Conservation (phyloP, 208 protist species). For the Acanthamoeba quina region DNA sequence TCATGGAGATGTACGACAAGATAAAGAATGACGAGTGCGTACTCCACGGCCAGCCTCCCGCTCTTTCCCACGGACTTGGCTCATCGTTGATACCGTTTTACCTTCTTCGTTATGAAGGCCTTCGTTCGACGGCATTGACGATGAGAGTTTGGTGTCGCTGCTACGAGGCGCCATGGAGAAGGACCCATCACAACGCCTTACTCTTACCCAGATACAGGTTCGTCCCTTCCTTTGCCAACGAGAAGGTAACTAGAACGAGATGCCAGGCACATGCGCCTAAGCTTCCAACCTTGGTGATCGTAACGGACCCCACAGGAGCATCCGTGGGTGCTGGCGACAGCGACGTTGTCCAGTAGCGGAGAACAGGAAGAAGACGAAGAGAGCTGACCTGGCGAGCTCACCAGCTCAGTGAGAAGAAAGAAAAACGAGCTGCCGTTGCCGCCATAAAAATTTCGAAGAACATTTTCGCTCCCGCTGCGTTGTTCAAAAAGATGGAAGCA, state of each 20-base stretch:
- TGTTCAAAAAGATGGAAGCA: neutral
- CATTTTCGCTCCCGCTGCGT: neutral
- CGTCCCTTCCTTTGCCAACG: neutral
- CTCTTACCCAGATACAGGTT: constrained; percentile 28
- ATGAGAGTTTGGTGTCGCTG: neutral
- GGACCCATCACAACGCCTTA: constrained; percentile 18
- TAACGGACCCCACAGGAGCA: neutral
- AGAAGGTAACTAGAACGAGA: neutral
- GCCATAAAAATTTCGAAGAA: too few species aligned
- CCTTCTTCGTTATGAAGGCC: neutral
- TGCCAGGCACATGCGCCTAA: neutral
- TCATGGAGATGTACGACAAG: constrained; percentile 53
- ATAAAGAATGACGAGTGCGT: constrained; percentile 30
- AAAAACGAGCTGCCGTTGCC: too few species aligned
- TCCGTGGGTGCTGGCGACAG: neutral
- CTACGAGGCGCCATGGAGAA: neutral
- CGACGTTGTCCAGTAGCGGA: too few species aligned
- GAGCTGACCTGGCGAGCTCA: too few species aligned
- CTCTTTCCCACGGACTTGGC: neutral
- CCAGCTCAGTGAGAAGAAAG: too few species aligned
- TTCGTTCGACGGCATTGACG: neutral
- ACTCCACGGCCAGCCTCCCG: neutral
- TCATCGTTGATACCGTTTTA: neutral
- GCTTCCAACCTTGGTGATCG: neutral
- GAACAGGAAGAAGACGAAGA: too few species aligned